phyloP scores from a whole-genome alignment of 2,329 filamentous ascomycete genomes.

The Chaetomium globosum region DNA sequence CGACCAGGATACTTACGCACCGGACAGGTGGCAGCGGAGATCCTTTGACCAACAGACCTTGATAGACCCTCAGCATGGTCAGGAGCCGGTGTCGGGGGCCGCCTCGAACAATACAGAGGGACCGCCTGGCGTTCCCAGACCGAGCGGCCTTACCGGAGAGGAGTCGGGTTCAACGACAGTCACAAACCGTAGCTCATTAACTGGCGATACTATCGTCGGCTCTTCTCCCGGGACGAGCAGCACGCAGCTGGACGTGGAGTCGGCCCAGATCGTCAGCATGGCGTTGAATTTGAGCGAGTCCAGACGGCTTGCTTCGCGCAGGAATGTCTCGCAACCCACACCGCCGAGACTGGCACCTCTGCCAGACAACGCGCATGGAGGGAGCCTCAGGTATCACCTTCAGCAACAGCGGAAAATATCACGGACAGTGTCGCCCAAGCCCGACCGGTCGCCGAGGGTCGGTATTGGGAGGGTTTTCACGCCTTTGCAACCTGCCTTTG shows the following conservation, averaged over 20 bases:
- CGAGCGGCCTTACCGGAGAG: conserved; percentile 15
- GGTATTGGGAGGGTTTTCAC: conserved; percentile 48
- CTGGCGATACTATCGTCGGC: conserved; percentile 32
- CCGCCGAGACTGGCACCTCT: conserved; percentile 57
- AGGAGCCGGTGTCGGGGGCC: conserved; percentile 15
- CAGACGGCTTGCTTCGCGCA: conserved; percentile 64
- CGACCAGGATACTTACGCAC: conserved; percentile 29
- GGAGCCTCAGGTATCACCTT: conserved; percentile 68
- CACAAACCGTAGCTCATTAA: conserved; percentile 30
- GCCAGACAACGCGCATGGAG: conserved; percentile 56
- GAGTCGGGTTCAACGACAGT: conserved; percentile 19
- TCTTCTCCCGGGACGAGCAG: conserved; percentile 32
- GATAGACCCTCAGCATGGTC: conserved; percentile 18
- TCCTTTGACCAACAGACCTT: conserved; percentile 26
- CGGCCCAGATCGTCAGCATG: conserved; percentile 89
- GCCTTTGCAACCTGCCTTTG: conserved; percentile 54
- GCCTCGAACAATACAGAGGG: conserved; percentile 18
- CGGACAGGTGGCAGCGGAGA: conserved; percentile 29
- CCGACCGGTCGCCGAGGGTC: conserved; percentile 50
- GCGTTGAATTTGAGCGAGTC: conserved; percentile 86
- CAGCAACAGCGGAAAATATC: conserved; percentile 69
- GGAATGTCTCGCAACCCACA: conserved; percentile 55
- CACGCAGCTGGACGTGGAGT: conserved; percentile 67
- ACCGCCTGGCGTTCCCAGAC: neutral
- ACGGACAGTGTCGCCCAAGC: conserved; percentile 62